Percentiles rank a stretch among this genome's conserved stretches.
phyloP scores from a whole-genome alignment of 768 basidiomycete species.

The Termitomyces eurrhizus region DNA sequence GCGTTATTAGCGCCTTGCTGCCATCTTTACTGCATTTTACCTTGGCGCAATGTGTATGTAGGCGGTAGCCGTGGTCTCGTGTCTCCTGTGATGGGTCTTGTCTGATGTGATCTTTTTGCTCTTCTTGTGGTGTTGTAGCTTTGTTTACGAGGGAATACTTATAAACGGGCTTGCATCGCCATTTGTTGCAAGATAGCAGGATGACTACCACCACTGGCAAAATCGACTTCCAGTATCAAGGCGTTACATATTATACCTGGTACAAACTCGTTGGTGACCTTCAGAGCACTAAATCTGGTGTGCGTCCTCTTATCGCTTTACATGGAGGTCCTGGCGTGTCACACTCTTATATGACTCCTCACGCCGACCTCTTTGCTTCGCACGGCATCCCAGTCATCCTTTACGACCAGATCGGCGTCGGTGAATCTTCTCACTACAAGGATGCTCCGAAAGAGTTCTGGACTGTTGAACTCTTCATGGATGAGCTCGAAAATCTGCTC shows the following conservation, averaged over 20 bases:
- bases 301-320: constrained; percentile 32
- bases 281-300: constrained; percentile 3
- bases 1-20: too few relatives aligned
- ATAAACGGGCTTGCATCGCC: background rate
- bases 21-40: too few relatives aligned
- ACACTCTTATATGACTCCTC: constrained; percentile 36
- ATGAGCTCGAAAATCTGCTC: constrained; percentile 50
- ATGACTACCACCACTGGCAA: constrained; percentile 9
- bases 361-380: constrained; percentile 21
- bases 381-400: constrained; percentile 38
- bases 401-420: constrained; percentile 50
- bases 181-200: background rate
- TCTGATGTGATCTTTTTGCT: background rate
- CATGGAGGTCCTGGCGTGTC: constrained; percentile 44
- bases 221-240: constrained; percentile 14
- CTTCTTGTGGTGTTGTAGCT: background rate
- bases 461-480: constrained; percentile 41
- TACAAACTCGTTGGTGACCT: constrained; percentile 15
- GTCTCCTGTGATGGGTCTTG: background rate
- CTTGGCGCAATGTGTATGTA: too few relatives aligned
- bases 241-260: constrained; percentile 15
- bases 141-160: background rate
- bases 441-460: constrained; percentile 36
- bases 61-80: background rate
- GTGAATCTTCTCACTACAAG: constrained; percentile 38